These are phyloP conservation scores for Exophiala oligosperma DNA, from an alignment of 2,329 filamentous ascomycete genomes.

Conservation along the genomic window DNA sequence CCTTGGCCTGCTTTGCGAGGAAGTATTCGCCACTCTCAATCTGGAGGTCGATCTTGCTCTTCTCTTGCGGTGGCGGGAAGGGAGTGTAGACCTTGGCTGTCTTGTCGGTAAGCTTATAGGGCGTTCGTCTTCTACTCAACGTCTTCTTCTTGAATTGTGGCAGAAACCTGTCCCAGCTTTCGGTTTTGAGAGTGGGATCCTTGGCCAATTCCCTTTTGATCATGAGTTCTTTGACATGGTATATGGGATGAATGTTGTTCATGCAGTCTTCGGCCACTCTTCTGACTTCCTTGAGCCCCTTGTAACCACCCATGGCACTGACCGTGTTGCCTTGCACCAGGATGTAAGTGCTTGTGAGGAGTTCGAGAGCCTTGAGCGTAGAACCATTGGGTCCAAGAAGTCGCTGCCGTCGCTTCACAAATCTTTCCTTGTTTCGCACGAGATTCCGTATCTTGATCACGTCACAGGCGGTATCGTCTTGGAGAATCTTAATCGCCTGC, in stretches of 20 bases:
- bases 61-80: conserved; percentile 94
- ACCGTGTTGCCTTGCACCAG: conserved; percentile 97
- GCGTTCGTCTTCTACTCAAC: conserved; percentile 77
- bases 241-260: conserved; percentile 85
- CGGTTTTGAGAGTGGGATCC: conserved; percentile 78
- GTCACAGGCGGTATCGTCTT: conserved; percentile 89
- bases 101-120: conserved; percentile 89
- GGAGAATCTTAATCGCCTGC: conserved; percentile 89
- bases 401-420: conserved; percentile 89
- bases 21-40: conserved; percentile 99
- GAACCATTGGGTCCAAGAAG: conserved; percentile 89
- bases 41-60: conserved; percentile 98
- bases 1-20: conserved; percentile 87
- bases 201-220: conserved; percentile 90
- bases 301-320: conserved; percentile 85
- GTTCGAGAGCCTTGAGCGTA: conserved; percentile 89
- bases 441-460: conserved; percentile 93
- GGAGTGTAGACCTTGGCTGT: conserved; percentile 92
- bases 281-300: conserved; percentile 88
- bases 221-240: conserved; percentile 95
- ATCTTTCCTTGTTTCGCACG: conserved; percentile 90
- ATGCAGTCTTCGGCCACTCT: conserved; percentile 93
- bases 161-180: conserved; percentile 94
- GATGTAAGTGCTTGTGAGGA: conserved; percentile 88
- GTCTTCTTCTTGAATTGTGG: conserved; percentile 96